Conservation (phyloP, 495 filamentous ascomycete genomes). For the Penicillium argentinense region DNA sequence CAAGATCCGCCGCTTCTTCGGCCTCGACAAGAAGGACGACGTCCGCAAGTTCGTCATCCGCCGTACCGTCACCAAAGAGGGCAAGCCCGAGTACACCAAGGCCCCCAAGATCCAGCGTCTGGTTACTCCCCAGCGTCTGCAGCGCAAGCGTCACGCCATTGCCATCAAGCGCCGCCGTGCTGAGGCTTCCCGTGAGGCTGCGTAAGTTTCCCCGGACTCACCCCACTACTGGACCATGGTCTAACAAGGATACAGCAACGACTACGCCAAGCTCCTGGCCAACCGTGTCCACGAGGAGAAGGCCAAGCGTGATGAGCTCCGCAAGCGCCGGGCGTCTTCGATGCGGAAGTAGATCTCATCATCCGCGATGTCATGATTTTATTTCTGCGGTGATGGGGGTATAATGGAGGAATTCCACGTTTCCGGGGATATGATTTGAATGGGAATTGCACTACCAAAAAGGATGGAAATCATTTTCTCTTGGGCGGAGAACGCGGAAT, state of each 20-base stretch:
- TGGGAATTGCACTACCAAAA: slow-evolving; percentile 24
- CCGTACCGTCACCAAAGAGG: slow-evolving; percentile 96
- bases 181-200: slow-evolving; percentile 95
- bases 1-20: slow-evolving; percentile 98
- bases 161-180: slow-evolving; percentile 96
- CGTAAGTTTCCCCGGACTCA: slow-evolving; percentile 63
- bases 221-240: slow-evolving; percentile 6
- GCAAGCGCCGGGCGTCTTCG: slow-evolving; percentile 93
- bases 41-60: slow-evolving; percentile 99
- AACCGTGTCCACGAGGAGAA: slow-evolving; percentile 95
- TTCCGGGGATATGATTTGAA: slow-evolving; percentile 20
- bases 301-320: slow-evolving; percentile 81
- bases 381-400: slow-evolving; percentile 34
- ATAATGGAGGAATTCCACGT: slow-evolving; percentile 41
- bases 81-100: slow-evolving; percentile 98
- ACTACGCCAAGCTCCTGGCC: slow-evolving; percentile 90
- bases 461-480: slow-evolving; percentile 27
- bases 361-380: slow-evolving; percentile 29
- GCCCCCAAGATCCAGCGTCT: slow-evolving; percentile 98
- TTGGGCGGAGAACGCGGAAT: slow-evolving; percentile 15
- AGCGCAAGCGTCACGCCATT: slow-evolving; percentile 97
- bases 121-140: slow-evolving; percentile 98
- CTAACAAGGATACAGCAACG: slow-evolving; percentile 57
- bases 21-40: slow-evolving; percentile 99
- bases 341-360: slow-evolving; percentile 76